A percentile compares a stretch with the other conserved stretches of the same genome.
These are phyloP conservation scores for Mediolabrus comicus DNA, from an alignment of 108 stramenopile genomes.

Conservation along the genomic window DNA sequence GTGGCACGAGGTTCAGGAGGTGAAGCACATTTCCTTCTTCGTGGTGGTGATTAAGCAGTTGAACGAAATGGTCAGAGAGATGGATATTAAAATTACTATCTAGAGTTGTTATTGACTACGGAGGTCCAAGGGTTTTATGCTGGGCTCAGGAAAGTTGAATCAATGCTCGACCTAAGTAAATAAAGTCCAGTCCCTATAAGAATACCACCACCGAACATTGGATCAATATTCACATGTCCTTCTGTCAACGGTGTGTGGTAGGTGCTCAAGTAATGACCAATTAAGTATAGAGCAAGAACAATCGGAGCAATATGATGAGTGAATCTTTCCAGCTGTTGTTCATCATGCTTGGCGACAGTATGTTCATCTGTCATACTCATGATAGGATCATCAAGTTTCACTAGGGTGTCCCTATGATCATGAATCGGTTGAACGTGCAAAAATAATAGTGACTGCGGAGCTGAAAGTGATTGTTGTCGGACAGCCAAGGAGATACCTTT, in stretches of 20 bases:
- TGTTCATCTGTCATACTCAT: not conserved
- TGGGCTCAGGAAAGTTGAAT: constrained; percentile 24
- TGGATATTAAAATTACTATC: too few relatives aligned
- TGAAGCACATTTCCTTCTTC: not conserved
- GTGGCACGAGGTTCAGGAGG: not conserved
- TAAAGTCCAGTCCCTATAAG: constrained; percentile 20
- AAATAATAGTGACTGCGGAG: not conserved
- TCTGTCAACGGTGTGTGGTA: not conserved
- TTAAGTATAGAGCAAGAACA: constrained; percentile 18
- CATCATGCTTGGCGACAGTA: not conserved
- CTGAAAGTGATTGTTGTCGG: too few relatives aligned
- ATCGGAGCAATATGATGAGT: constrained; percentile 28
- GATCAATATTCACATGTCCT: constrained; percentile 13
- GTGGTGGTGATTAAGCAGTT: not conserved
- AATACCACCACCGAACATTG: constrained; percentile 14
- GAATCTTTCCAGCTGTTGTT: constrained; percentile 15
- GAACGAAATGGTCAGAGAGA: not conserved
- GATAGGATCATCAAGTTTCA: constrained; percentile 27
- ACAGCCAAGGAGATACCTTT: not conserved
- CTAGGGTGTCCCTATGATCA: constrained; percentile 21
- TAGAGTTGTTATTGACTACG: too few relatives aligned
- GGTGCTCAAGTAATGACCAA: constrained; percentile 21
- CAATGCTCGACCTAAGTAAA: constrained; percentile 28
- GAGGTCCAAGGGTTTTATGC: too few relatives aligned
- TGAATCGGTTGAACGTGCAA: constrained; percentile 34